Conservation (phyloP, 306 rosid species). For the Rubus parviflorus region DNA sequence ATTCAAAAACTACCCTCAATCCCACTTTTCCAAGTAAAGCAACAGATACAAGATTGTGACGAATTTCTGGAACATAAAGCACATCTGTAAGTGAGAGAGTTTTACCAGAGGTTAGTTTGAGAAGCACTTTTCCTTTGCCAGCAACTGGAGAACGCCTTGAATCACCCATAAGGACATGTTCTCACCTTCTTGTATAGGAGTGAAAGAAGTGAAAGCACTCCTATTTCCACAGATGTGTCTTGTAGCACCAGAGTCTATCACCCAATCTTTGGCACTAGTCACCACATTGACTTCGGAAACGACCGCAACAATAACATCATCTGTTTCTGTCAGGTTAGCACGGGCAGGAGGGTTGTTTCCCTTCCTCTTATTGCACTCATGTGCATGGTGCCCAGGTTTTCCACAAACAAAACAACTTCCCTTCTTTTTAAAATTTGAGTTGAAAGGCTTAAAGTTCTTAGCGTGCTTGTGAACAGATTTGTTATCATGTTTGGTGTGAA, state of each 20-base stretch:
- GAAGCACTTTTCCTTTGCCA: constrained; percentile 2
- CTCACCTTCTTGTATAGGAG: background rate
- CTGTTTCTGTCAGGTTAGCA: background rate
- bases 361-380: background rate
- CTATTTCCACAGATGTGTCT: background rate
- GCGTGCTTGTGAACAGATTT: background rate
- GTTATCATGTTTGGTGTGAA: background rate
- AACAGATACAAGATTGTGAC: background rate
- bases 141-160: background rate
- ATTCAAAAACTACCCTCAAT: background rate
- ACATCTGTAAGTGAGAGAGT: background rate
- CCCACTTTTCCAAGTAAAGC: background rate
- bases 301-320: background rate
- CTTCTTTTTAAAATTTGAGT: background rate
- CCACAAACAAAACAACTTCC: background rate
- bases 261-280: background rate
- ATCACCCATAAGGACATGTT: background rate
- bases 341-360: background rate
- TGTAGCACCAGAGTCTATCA: background rate
- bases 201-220: background rate
- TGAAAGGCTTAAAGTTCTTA: background rate
- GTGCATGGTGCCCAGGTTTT: background rate
- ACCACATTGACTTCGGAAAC: background rate
- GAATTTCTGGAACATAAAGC: background rate
- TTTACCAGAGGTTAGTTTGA: constrained; percentile 6